Evolutionary conservation across 1,284 basidiomycete genomes (phyloP).

Genomic region (Cryptococcus hybrid): DNA sequence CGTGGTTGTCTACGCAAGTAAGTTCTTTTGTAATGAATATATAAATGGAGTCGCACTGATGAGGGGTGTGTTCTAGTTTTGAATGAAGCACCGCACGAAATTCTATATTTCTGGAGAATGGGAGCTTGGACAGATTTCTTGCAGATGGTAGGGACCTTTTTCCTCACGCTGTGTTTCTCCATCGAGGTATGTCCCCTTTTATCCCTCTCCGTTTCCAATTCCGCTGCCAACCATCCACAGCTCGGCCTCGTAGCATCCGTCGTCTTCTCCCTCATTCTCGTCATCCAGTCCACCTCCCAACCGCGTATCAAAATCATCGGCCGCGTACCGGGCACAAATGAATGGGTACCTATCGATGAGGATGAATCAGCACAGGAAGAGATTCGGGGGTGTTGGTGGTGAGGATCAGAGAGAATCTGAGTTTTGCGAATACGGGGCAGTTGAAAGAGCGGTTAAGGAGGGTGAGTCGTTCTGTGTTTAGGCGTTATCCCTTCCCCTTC

Average conservation of each 20-base stretch:
- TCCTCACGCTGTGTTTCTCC: conserved; percentile 71
- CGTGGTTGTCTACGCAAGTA: conserved; percentile 71
- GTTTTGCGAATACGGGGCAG: conserved; percentile 87
- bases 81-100: conserved; percentile 81
- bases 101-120: conserved; percentile 85
- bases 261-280: conserved; percentile 78
- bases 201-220: not conserved
- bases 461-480: conserved; percentile 36
- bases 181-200: conserved; percentile 64
- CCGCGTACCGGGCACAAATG: conserved; percentile 72
- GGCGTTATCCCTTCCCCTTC: conserved; percentile 57
- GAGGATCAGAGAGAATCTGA: conserved; percentile 73
- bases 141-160: conserved; percentile 80
- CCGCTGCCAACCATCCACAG: conserved; percentile 14
- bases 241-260: conserved; percentile 76
- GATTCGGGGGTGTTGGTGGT: conserved; percentile 69
- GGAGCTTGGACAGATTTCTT: conserved; percentile 80
- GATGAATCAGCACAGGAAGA: conserved; percentile 72
- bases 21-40: conserved; percentile 6
- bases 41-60: not conserved
- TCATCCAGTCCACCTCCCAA: conserved; percentile 81
- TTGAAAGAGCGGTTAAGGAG: conserved; percentile 74
- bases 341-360: conserved; percentile 77
- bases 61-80: conserved; percentile 53
- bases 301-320: conserved; percentile 72